Conservation (phyloP, 108 stramenopile species). For the Phaeodactylum tricornutum region DNA sequence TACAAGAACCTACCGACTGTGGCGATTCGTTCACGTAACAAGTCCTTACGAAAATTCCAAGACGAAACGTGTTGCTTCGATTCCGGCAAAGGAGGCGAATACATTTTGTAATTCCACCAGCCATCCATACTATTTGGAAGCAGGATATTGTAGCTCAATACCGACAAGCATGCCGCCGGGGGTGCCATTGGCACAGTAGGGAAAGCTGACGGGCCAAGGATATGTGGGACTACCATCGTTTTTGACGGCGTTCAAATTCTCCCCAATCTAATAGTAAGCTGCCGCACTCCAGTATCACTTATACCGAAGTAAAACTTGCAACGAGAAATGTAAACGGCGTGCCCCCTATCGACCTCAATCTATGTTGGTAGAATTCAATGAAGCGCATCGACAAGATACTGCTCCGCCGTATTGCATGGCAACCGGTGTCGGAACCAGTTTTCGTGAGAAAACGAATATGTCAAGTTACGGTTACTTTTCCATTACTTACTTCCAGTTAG, state of each 20-base stretch:
- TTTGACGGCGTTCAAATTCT: not conserved
- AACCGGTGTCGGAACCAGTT: too few relatives aligned
- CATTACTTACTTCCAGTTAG: too few relatives aligned
- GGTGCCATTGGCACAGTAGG: not conserved
- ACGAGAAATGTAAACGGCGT: too few relatives aligned
- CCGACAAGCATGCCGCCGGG: conserved; percentile 31
- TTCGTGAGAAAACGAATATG: too few relatives aligned
- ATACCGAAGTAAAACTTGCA: too few relatives aligned
- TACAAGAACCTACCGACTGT: conserved; percentile 7
- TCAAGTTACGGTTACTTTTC: too few relatives aligned
- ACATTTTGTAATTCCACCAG: conserved; percentile 94
- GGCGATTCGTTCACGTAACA: conserved; percentile 27
- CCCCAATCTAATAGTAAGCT: too few relatives aligned
- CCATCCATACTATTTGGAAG: conserved; percentile 86
- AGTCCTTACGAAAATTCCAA: conserved; percentile 56
- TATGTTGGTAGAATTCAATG: too few relatives aligned
- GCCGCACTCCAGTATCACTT: too few relatives aligned
- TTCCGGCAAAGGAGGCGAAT: conserved; percentile 47
- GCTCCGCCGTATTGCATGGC: too few relatives aligned
- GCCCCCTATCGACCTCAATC: too few relatives aligned
- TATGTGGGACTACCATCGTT: not conserved
- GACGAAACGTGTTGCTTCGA: conserved; percentile 28
- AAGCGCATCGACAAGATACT: too few relatives aligned
- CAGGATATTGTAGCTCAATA: conserved; percentile 71
- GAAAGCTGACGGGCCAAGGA: not conserved